Conservation (phyloP, 2,329 filamentous ascomycete species). For the Sarocladium strictum region DNA sequence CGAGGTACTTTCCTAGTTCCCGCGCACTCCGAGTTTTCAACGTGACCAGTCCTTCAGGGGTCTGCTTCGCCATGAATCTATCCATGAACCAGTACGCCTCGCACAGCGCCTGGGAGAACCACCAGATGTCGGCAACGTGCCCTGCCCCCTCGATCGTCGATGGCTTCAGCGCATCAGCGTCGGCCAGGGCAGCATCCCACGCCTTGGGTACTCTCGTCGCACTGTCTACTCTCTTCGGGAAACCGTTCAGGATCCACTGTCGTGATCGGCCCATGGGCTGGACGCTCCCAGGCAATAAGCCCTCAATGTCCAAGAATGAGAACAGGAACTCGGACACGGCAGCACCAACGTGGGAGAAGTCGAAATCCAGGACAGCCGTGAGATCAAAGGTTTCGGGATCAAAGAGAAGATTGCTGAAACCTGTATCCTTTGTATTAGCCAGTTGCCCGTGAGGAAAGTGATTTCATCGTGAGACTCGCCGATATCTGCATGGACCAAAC, state of each 20-base stretch:
- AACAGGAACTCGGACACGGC: conserved; percentile 9
- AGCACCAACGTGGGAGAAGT: conserved; percentile 9
- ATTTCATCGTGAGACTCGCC: conserved; percentile 7
- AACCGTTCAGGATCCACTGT: neutral
- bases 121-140: conserved; percentile 9
- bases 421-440: neutral
- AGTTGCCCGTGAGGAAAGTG: neutral
- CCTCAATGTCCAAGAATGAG: conserved; percentile 5
- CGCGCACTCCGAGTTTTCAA: conserved; percentile 4
- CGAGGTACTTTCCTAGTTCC: neutral
- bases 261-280: neutral
- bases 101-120: conserved; percentile 11
- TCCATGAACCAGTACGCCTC: conserved; percentile 10
- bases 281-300: neutral
- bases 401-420: conserved; percentile 8
- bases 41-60: neutral
- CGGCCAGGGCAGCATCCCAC: conserved; percentile 3
- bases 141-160: neutral
- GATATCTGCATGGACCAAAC: conserved; percentile 7
- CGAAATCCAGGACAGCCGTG: conserved; percentile 10
- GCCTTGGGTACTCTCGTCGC: neutral
- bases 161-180: neutral
- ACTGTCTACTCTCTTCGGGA: neutral
- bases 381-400: conserved; percentile 7
- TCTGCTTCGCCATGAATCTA: neutral